Percentiles rank a stretch among this genome's conserved stretches.
Evolutionary conservation across 2,329 filamentous ascomycete genomes (phyloP).

Genomic region (Apiospora phragmitis): DNA sequence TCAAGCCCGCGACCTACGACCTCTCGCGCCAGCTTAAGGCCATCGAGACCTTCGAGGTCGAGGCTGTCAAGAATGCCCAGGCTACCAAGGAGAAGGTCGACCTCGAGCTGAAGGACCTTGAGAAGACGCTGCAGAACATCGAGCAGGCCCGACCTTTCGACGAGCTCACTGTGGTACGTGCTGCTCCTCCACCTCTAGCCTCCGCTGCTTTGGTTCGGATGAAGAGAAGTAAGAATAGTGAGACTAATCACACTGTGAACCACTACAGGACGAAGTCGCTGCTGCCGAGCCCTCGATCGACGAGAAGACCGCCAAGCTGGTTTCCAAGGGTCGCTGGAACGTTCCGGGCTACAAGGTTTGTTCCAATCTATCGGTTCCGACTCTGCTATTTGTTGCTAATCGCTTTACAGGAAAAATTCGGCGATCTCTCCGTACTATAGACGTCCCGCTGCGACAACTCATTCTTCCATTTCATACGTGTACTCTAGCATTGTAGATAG

Average conservation of each 20-base stretch:
- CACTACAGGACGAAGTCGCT: constrained; percentile 82
- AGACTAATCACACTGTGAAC: constrained; percentile 11
- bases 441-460: constrained; percentile 34
- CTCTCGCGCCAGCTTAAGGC: constrained; percentile 92
- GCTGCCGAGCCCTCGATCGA: constrained; percentile 95
- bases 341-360: constrained; percentile 98
- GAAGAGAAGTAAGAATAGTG: neutral
- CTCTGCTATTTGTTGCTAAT: constrained; percentile 33
- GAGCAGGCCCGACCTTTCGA: constrained; percentile 94
- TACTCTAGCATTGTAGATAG: constrained; percentile 74
- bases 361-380: constrained; percentile 14
- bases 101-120: constrained; percentile 88
- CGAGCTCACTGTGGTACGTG: constrained; percentile 93
- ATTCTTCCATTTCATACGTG: constrained; percentile 54
- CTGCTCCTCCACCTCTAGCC: constrained; percentile 4
- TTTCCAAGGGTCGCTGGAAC: constrained; percentile 97
- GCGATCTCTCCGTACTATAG: constrained; percentile 94
- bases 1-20: constrained; percentile 94
- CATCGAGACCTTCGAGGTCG: constrained; percentile 95
- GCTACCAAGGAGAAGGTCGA: constrained; percentile 96
- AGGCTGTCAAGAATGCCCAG: constrained; percentile 95
- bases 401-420: constrained; percentile 85
- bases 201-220: neutral
- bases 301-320: constrained; percentile 91
- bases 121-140: constrained; percentile 96